Conservation (phyloP, 2,329 filamentous ascomycete species). For the Ophiognomonia clavigignenti-juglandacearum region DNA sequence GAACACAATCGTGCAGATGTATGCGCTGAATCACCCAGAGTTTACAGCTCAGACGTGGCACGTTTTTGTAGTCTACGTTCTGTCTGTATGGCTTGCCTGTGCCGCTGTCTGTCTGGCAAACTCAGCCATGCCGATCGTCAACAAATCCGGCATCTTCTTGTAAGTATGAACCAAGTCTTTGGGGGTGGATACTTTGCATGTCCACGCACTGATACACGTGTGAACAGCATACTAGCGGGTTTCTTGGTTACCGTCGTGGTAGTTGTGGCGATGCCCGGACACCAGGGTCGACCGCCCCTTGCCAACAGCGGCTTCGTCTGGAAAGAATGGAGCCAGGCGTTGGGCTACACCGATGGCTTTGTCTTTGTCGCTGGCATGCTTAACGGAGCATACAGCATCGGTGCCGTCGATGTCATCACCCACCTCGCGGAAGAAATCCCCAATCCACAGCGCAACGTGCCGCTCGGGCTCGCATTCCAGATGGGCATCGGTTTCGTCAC, state of each 20-base stretch:
- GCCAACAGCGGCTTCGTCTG: slow-evolving; percentile 34
- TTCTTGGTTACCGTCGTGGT: slow-evolving; percentile 52
- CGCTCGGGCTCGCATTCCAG: slow-evolving; percentile 47
- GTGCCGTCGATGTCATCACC: slow-evolving; percentile 59
- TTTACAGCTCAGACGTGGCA: slow-evolving; percentile 36
- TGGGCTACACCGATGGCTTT: slow-evolving; percentile 36
- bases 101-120: slow-evolving; percentile 48
- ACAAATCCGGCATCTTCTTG: slow-evolving; percentile 48
- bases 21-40: slow-evolving; percentile 33
- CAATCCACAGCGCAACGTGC: slow-evolving; percentile 44
- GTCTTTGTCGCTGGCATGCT: slow-evolving; percentile 38
- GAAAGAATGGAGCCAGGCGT: slow-evolving; percentile 32
- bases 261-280: slow-evolving; percentile 46
- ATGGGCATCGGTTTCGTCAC: slow-evolving; percentile 47
- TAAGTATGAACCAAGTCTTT: background rate
- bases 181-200: background rate
- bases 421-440: slow-evolving; percentile 64
- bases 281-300: slow-evolving; percentile 24
- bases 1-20: slow-evolving; percentile 39
- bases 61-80: slow-evolving; percentile 36
- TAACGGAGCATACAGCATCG: slow-evolving; percentile 67
- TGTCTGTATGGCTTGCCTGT: slow-evolving; percentile 35
- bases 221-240: slow-evolving; percentile 38
- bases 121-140: slow-evolving; percentile 44
- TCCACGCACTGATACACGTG: too few species aligned